Evolutionary conservation across 768 basidiomycete species (phyloP), one percentile per base, ranked within the genome.

Genomic region (Russula dissimulans): DNA sequence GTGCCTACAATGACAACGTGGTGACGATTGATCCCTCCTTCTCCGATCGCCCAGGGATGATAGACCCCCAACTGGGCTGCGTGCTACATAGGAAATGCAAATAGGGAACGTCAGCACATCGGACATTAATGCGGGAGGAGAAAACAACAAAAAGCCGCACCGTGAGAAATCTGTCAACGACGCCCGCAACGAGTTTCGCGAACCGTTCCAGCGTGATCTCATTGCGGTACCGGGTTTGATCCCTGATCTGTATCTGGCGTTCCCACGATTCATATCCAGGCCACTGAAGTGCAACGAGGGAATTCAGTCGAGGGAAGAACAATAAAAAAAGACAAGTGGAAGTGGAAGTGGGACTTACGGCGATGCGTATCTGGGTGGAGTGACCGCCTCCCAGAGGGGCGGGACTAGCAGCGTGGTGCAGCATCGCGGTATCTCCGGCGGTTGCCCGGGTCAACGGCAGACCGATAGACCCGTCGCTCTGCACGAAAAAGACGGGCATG

Each of bases 401-500:
- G 9, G 62, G 5, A 17, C 2, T 31, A 7, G 50, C 44, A 1
- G 46, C 52, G n/a, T 14, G 0, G 15, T 42, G 53, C 29, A 63
- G 43, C 42, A 45, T 32, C 26, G 48, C 9, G 14, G 59, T 60
- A 42, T 63, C 54, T 7, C 59, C 62, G 5, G 31, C 5, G 3
- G 12, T 26, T 1, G 62, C 62, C 3, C 49, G 53, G 14, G 46
- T 0, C 36, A 63, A 44, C 15, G 59, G 59, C 6, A 63, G 41
- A 18, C 62, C 62, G 4, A 63, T 26, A 9, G 17, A 2, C 18
- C 62, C 62, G 38, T 61, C 41, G 18, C 32, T 55, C 9, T 56
- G 62, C 4, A 63, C 38, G 31, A 63, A 63, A 34, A 63, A 63
- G 0, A 63, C 58, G 47, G 62, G 62, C 53, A 63, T 54, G 42